Evolutionary conservation across 1,139 yeast species (phyloP), one percentile per base, ranked within the genome.

Genomic region (Zygosaccharomyces pseudobailii): DNA sequence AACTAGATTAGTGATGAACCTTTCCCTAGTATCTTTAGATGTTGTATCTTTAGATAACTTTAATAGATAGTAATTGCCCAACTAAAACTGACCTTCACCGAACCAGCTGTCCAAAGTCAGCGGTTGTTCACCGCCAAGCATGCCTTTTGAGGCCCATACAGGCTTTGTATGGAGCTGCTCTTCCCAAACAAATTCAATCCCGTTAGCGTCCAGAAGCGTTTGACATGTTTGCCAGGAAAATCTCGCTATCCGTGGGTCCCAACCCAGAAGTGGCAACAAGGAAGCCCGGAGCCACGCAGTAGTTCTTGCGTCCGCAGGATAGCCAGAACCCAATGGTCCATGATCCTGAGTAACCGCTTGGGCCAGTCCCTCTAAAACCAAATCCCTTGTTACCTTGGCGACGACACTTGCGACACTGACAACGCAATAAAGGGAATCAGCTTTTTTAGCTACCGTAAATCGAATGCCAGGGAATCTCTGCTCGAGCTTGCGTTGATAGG

Each of bases 381-480:
- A 71, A 66, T 92, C 98, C 61, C 99, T 77, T 0, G 98, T 88
- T 3, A 92, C 98, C 64, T 92, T 92, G 5, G 99, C 99, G 43
- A 92, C 90, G 47, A 92, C 87, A n/a, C 96, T 86, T 0, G 98
- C 99, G 0, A 95, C 87, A 66, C 95, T 85, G 4, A 94, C 99
- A 43, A 89, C 84, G 0, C 97, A 97, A 63, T 76, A 92, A n/a
- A 88, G 63, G 24, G 96, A 82, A 71, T 94, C 98, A 0, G 98
- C 98, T 63, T 92, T 92, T 62, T 92, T 94, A 13, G 95, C 79
- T n/a, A 94, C 98, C 0, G 89, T 84, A 37, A 94, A 76, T 48
- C 77, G 78, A 33, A 88, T 70, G 0, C 66, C 68, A 0, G 97
- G 96, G 61, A 94, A 94, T 45, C 78, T 67, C 24, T 68, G 67